Conservation (phyloP, 257 asterid species). For the Solanum peruvianum region DNA sequence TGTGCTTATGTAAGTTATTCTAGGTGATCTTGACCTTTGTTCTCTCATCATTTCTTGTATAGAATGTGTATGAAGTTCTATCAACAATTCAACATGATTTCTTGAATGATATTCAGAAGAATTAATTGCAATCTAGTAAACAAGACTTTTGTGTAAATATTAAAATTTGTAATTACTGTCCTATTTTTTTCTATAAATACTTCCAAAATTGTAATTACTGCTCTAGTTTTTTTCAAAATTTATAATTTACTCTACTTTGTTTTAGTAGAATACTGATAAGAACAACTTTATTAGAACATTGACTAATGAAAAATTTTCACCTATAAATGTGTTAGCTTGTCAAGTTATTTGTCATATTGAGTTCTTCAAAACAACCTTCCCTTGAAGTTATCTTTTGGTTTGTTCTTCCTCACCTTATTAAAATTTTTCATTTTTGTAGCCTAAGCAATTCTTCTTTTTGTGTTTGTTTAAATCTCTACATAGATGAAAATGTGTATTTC, state of each 20-base stretch:
- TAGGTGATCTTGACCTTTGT: slow-evolving; percentile 10
- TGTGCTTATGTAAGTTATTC: background rate
- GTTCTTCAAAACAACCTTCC: background rate
- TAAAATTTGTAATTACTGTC: slow-evolving; percentile 14
- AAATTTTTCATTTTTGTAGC: background rate
- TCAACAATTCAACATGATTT: background rate
- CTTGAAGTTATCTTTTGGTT: background rate
- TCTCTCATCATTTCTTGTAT: slow-evolving; percentile 13
- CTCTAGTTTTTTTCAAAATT: slow-evolving; percentile 4
- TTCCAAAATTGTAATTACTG: background rate
- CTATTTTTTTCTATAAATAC: background rate
- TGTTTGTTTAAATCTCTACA: background rate
- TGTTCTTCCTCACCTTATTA: background rate
- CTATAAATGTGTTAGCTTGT: background rate
- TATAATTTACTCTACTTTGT: slow-evolving; percentile 14
- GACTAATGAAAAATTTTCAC: background rate
- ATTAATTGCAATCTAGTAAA: background rate
- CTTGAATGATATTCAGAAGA: background rate
- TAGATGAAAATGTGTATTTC: background rate
- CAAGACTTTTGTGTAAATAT: slow-evolving; percentile 5
- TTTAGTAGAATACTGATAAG: slow-evolving; percentile 15
- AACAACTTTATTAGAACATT: slow-evolving; percentile 11
- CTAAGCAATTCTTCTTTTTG: background rate
- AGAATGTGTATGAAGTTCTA: slow-evolving; percentile 13
- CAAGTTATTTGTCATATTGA: background rate